Conservation (phyloP, 1,139 yeast species). For the Magnusiomyces paraingens region DNA sequence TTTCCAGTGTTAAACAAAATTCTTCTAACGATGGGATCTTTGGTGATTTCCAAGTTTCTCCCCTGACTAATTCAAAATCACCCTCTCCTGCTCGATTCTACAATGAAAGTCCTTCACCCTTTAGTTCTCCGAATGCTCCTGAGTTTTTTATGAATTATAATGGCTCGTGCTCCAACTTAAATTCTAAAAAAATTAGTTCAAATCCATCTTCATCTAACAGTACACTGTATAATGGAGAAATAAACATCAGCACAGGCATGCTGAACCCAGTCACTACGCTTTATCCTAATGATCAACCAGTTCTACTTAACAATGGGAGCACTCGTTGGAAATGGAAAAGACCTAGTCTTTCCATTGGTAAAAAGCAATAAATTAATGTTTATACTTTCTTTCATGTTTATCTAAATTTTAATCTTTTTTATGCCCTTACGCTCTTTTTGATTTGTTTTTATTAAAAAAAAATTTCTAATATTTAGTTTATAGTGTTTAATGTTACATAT, state of each 20-base stretch:
- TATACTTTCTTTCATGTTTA: no score
- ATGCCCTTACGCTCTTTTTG: no score
- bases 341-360: slow-evolving; percentile 6
- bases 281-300: background rate
- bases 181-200: no score
- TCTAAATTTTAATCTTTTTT: no score
- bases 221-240: background rate
- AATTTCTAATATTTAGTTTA: background rate
- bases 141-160: no score
- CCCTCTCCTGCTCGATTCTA: background rate
- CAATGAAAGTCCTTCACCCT: background rate
- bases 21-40: no score
- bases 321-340: slow-evolving; percentile 5
- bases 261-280: background rate
- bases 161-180: no score
- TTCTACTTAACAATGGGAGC: background rate
- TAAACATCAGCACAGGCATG: background rate
- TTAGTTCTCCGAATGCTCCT: background rate
- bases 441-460: background rate
- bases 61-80: background rate
- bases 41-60: background rate
- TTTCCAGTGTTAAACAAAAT: background rate
- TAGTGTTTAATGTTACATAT: background rate
- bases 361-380: background rate
- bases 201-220: no score